Base-by-base conservation (phyloP, 1,284 basidiomycete genomes). In the Puccinia polysora region DNA sequence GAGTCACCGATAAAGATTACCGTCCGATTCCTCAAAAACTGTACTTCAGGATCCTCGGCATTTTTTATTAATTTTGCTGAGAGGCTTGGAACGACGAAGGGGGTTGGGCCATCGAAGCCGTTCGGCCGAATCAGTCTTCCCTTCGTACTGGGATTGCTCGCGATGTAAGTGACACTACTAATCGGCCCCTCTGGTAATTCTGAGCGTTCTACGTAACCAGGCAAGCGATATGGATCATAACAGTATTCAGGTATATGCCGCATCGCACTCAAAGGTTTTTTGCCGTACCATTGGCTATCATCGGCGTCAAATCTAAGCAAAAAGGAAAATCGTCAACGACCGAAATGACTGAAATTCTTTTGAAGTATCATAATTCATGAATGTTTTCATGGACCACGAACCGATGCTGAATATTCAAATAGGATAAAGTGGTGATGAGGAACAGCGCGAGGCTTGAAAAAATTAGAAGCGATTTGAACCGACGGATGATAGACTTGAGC, bases 1-100 rank as follows among this genome's bases (percentile, higher is more conserved):
- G 60, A 63, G 12, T 63, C 60, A 15, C 60, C 60, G 18, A 63
- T 23, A 18, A 45, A 63, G 20, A 63, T 0, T n/a, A 63, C 45
- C 40, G 60, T 47, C 25, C 60, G 60, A 28, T 63, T 63, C 6
- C 43, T n/a, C 43, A 49, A 30, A 14, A 45, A 63, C 14, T 30
- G 14, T 30, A 63, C 23, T 14, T 45, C 40, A 2, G 40, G 0
- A 1, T 20, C 43, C 1, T 49, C 6, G 10, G 60, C 23, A n/a
- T 63, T 49, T 2, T n/a, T 30, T n/a, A 45, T 36, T 5, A 63
- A n/a, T 12, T 30, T 36, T 3, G 60, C 1, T 2, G 60, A 47
- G 28, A 49, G 40, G 7, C 38, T 47, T 2, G 60, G 60, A 1
- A 63, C 25, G 3, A 32, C n/a, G 43, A 63, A 34, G 1, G 43